Evolutionary conservation across 1,284 basidiomycete genomes (phyloP), one percentile per base, ranked within the genome.

Genomic region (Malassezia yamatoensis): DNA sequence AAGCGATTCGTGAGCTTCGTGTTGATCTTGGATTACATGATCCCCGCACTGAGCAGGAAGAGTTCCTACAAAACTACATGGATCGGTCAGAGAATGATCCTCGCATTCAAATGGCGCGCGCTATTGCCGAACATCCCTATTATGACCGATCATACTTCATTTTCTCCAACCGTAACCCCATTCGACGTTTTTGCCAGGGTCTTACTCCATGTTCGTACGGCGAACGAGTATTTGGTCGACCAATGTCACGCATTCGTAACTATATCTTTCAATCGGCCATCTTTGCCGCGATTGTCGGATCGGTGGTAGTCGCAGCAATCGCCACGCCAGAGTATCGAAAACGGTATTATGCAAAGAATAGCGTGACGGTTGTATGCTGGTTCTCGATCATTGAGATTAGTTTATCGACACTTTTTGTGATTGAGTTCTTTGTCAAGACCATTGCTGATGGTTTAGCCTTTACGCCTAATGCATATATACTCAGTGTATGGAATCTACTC

Each of bases 71-170:
- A 1, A 55, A 61, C 9, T 68, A 73, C 46, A 42, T 55, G 44
- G 59, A 60, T 10, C 80, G 20, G 78, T 80, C 59, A 2, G 34
- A 57, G 38, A 81, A 84, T 54, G 87, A 94, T 73, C 81, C 82
- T 9, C 81, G 84, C n/a, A 87, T 87, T 12, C 83, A 83, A 68
- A 86, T 86, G 68, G 85, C 87, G 0, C 86, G 88, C 62, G 89
- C 94, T 72, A 94, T 96, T 63, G 83, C 83, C 2, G 82, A 85
- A 43, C 86, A 96, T 76, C 90, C 93, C 0, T 83, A 85, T 0
- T 98, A 87, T 68, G 93, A 96, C 76, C 86, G 85, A 68, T 83
- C 87, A 0, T 85, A 96, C 64, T 96, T 88, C 85, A 63, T 94
- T 9, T 86, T 96, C 72, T 83, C 85, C 3, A 90, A 94, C 76